phyloP scores from a whole-genome alignment of 345 rosid genomes.

The Lepidium africanum region DNA sequence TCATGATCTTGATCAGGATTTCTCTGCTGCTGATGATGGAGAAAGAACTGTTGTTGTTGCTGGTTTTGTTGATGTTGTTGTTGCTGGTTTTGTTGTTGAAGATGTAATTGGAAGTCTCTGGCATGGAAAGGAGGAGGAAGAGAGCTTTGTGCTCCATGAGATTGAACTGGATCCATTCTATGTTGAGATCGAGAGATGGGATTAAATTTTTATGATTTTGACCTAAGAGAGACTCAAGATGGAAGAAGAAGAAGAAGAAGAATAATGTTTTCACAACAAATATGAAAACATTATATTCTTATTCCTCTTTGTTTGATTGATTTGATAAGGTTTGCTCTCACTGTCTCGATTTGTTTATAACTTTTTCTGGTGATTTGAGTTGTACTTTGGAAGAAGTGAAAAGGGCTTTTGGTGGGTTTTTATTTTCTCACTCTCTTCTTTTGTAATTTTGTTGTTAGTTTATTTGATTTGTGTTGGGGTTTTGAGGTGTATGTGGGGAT shows the following conservation, averaged over 20 bases:
- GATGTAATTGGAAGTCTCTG: conserved; percentile 86
- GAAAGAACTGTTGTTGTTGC: conserved; percentile 27
- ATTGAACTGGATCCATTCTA: conserved; percentile 71
- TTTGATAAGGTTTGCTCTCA: conserved; percentile 6
- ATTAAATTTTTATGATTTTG: conserved; percentile 2
- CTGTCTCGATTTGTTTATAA: neutral
- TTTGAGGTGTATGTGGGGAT: conserved; percentile 25
- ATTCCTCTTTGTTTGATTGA: conserved; percentile 15
- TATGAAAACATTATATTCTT: conserved; percentile 5
- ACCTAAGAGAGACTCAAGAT: conserved; percentile 14
- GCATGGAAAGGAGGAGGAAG: conserved; percentile 91
- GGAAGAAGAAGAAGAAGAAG: neutral
- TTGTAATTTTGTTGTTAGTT: neutral
- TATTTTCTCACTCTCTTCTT: conserved; percentile 5
- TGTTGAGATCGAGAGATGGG: neutral
- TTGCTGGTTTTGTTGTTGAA: conserved; percentile 54
- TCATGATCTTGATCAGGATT: conserved; percentile 53
- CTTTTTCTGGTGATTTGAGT: conserved; percentile 19
- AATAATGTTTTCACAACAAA: conserved; percentile 19
- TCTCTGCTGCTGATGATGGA: conserved; percentile 40
- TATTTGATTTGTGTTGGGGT: conserved; percentile 19
- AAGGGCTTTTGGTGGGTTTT: conserved; percentile 30
- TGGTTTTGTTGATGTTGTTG: conserved; percentile 29
- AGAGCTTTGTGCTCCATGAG: conserved; percentile 63
- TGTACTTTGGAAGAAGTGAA: conserved; percentile 22